Percentiles rank a stretch among this genome's conserved stretches.
Conservation (phyloP, 164 flowering plant species). For the Sextonia rubra region DNA sequence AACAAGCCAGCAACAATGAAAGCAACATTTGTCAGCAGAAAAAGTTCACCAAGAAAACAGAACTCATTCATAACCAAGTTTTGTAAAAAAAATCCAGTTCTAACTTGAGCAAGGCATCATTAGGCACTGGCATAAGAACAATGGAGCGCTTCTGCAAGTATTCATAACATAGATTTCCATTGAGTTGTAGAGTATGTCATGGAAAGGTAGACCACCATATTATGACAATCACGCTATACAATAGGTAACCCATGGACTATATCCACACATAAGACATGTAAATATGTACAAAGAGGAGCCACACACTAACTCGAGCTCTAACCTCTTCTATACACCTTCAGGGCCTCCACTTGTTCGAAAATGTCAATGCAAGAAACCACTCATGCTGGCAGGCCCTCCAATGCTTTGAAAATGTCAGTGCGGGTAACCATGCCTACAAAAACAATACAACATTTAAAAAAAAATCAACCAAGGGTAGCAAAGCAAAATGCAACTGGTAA, state of each 20-base stretch:
- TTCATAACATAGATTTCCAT: no score
- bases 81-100: neutral
- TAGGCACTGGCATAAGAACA: neutral
- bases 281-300: neutral
- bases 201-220: neutral
- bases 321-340: neutral
- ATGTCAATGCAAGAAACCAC: neutral
- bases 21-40: no score
- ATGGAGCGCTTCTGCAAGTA: neutral
- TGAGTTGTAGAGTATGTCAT: neutral
- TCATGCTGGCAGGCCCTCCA: conserved; percentile 21
- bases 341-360: neutral
- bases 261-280: neutral
- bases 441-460: neutral
- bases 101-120: neutral
- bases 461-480: conserved; percentile 1
- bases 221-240: neutral
- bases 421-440: conserved; percentile 29
- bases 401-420: conserved; percentile 26
- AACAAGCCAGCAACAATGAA: no score
- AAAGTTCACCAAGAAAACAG: no score
- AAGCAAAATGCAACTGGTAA: neutral
- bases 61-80: no score
- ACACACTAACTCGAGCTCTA: neutral
- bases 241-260: neutral